These are phyloP conservation scores for Physaria fendleri DNA, from an alignment of 345 rosid species.

Conservation along the genomic window DNA sequence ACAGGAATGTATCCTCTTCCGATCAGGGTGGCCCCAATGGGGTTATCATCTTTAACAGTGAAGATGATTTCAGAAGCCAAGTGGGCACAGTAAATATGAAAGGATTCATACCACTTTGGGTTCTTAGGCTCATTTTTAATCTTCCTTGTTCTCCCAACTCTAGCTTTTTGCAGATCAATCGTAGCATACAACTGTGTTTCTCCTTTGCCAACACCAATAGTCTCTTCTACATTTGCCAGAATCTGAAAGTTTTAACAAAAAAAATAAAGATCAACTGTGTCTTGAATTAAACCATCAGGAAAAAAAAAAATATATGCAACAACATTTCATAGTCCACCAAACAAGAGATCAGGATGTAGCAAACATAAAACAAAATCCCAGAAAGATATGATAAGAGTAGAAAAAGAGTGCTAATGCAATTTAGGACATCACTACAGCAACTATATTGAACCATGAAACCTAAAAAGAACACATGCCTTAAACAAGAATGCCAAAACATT, in stretches of 20 bases:
- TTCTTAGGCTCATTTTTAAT: conserved; percentile 50
- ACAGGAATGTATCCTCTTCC: conserved; percentile 87
- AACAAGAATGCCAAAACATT: background rate
- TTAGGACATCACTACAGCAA: background rate
- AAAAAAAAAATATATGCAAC: background rate
- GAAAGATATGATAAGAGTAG: background rate
- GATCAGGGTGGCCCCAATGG: conserved; percentile 85
- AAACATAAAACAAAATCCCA: background rate
- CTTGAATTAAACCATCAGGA: background rate
- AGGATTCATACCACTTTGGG: conserved; percentile 91
- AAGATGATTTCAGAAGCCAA: conserved; percentile 71
- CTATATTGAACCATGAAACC: background rate
- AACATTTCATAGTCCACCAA: background rate
- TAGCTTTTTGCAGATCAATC: conserved; percentile 82
- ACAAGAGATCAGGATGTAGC: background rate
- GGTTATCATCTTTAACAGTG: conserved; percentile 86
- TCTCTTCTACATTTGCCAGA: conserved; percentile 62
- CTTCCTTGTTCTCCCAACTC: conserved; percentile 88
- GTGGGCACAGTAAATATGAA: conserved; percentile 91
- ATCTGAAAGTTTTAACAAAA: conserved; percentile 34
- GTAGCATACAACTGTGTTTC: conserved; percentile 66
- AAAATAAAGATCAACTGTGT: background rate
- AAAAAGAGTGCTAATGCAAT: background rate
- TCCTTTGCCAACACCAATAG: conserved; percentile 83
- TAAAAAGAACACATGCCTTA: background rate